Base-by-base conservation (phyloP, 2,329 filamentous ascomycete species). In the Penicillium janthinellum region DNA sequence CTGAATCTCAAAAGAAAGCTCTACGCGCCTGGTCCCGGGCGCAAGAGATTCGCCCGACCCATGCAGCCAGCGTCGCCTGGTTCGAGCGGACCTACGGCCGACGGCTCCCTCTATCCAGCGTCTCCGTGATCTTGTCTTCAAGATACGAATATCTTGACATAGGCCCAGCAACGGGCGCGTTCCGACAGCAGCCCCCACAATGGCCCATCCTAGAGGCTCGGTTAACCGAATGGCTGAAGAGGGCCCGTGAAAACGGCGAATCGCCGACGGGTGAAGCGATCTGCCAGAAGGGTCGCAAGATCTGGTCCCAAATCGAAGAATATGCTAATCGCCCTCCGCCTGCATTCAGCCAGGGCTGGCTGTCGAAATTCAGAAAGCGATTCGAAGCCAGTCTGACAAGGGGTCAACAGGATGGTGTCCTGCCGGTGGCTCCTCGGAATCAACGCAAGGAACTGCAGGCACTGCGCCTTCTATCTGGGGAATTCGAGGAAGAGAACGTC, bases 281-380 rank as follows among this genome's bases (percentile, higher is more conserved):
- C 25, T n/a, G 49, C 42, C 47, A 58, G 15, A 68, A 59, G 45
- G 66, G 62, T 44, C 51, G 44, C 6, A 35, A 64, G 51, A 67
- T 64, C 22, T 68, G 58, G 64, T 35, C 25, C 6, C 37, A 57
- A 25, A 64, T 68, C 35, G 38, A 56, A 2, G 44, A 63, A 50
- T 69, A 69, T 51, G 39, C 48, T n/a, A 54, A 59, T 17, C 47
- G 49, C 31, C 34, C 55, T 15, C 28, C 25, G 3, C 67, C 67
- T 14, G 42, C 49, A 11, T 69, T 69, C 38, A 69, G 62, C 39
- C 52, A 50, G 25, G 59, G 65, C 20, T 69, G 64, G 67, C 38
- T 69, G 10, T 28, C n/a, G 11, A 59, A 53, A 41, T 59, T 59
- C 8, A 50, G 28, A 14, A 50, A 45, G 41, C 53, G 57, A 20